These are phyloP conservation scores for Rubia balearica DNA, from an alignment of 305 asterid genomes.

Conservation along the genomic window DNA sequence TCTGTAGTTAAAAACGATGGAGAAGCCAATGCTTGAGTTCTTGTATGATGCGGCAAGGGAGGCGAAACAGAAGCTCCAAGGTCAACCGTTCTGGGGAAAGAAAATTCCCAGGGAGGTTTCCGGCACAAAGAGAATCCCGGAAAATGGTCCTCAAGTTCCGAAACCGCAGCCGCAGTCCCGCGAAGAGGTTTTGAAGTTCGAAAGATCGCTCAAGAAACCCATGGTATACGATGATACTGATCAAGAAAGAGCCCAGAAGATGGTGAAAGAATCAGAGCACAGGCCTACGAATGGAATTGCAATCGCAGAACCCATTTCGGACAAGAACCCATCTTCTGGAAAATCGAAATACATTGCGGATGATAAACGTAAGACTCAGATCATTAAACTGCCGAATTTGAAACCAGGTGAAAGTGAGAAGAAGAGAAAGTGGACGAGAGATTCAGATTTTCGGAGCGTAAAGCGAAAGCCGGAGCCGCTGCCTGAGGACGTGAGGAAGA, in stretches of 20 bases:
- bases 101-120: too few relatives aligned
- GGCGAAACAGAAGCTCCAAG: too few relatives aligned
- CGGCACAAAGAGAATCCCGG: too few relatives aligned
- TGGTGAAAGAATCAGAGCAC: not conserved
- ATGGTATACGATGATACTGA: not conserved
- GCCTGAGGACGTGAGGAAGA: not conserved
- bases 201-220: not conserved
- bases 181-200: not conserved
- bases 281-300: not conserved
- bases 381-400: too few relatives aligned
- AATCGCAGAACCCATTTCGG: not conserved
- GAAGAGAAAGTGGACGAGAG: not conserved
- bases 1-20: too few relatives aligned
- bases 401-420: not conserved
- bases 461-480: not conserved
- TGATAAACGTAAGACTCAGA: not conserved
- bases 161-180: not conserved
- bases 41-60: too few relatives aligned
- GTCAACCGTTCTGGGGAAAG: too few relatives aligned
- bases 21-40: not conserved
- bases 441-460: not conserved
- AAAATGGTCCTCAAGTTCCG: too few relatives aligned
- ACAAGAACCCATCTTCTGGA: not conserved
- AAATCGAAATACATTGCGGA: too few relatives aligned
- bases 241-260: not conserved